Evolutionary conservation across 805 yeast genomes (phyloP), one percentile per base, ranked within the genome.

Genomic region (Candida silvatica): DNA sequence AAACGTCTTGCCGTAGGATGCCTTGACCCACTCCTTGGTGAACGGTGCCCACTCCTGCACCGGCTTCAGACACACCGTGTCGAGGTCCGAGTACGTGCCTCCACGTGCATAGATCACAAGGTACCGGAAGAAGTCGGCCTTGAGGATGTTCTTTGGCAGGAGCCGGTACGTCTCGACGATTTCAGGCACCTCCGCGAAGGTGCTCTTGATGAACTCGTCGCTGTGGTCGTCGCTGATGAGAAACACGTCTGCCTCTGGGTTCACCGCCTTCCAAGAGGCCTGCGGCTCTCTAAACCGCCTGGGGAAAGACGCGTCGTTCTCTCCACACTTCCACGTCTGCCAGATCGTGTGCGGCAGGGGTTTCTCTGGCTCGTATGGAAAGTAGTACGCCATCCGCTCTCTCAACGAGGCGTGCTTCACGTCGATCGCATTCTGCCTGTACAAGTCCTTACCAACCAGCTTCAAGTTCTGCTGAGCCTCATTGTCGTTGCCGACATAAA

Each of bases 111-210:
- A 80, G 17, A 92, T 61, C 15, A 92, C 76, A 48, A 92, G 64
- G 57, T 92, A 92, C 41, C 97, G 66, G 66, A 92, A 86, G 53
- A 90, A 90, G 58, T 92, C 98, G 0, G 97, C 97, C 53, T 82
- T 82, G 39, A 92, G 61, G 37, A 92, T 88, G 25, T 71, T 69
- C 48, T 74, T 77, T 2, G 98, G 98, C 72, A 92, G 61, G 20
- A 73, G 44, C 15, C 71, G 60, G 61, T 80, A 92, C 0, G 97
- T 95, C 41, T 68, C 66, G 1, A 76, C 63, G 4, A 92, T 85
- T 28, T 74, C 74, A 1, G 97, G 97, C 0, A 82, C 71, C n/a
- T 74, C 65, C 27, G 68, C 65, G 52, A 76, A 90, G 32, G 83
- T 56, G 40, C 71, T 70, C 14, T 58, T 54, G 14, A 82, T 59